Percentiles rank a stretch among this genome's conserved stretches.
Evolutionary conservation across 73 alveolate species (phyloP).

Genomic region (Durusdinium trenchii): DNA sequence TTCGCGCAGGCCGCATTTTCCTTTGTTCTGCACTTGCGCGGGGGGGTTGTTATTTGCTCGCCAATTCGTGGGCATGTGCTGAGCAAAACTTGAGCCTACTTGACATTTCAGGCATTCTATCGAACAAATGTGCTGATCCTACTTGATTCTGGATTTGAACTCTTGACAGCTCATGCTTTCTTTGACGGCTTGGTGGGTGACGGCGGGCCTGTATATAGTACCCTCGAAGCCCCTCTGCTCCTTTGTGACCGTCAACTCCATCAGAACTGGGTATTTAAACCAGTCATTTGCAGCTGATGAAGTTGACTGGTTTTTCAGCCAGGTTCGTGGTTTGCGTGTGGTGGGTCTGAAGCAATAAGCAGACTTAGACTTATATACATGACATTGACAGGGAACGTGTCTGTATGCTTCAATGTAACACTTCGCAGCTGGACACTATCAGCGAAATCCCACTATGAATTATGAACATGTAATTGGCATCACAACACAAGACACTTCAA

Average conservation of each 20-base stretch:
- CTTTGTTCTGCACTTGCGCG: constrained; percentile 41
- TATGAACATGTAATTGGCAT: no score
- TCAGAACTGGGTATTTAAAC: background rate
- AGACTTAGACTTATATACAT: no score
- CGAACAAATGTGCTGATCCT: no score
- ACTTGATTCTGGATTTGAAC: no score
- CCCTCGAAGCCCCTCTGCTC: background rate
- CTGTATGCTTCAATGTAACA: no score
- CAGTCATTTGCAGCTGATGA: background rate
- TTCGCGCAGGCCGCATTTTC: constrained; percentile 65
- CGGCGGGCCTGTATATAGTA: background rate
- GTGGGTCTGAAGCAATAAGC: no score
- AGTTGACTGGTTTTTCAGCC: background rate
- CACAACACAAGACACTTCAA: no score
- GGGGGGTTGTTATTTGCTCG: background rate
- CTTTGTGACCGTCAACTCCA: background rate
- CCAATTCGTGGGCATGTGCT: background rate
- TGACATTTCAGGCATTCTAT: no score
- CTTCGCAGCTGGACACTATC: no score
- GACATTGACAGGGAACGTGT: no score
- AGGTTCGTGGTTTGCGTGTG: constrained; percentile 3
- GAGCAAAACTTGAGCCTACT: no score
- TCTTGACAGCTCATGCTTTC: background rate
- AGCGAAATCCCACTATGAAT: no score
- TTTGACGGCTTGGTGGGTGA: background rate